Conservation (phyloP, 75 land plant species). For the Isoetes taiwanensis region DNA sequence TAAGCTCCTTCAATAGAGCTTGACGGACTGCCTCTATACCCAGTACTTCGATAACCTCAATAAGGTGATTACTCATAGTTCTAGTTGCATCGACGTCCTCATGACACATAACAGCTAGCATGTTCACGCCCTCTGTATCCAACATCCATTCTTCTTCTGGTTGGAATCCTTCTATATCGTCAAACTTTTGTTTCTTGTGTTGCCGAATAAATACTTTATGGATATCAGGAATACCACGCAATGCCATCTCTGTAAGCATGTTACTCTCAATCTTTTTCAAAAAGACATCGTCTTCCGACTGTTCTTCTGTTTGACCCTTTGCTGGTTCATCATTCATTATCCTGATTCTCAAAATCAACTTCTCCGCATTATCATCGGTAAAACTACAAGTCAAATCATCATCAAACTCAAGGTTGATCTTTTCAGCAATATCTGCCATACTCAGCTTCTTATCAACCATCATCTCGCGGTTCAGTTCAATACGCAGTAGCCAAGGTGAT, state of each 20-base stretch:
- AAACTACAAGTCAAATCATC: constrained; percentile 94
- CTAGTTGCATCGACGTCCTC: constrained; percentile 90
- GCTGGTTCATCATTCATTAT: constrained; percentile 95
- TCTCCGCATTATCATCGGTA: constrained; percentile 97
- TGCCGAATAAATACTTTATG: constrained; percentile 86
- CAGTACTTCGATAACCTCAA: constrained; percentile 91
- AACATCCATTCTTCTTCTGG: constrained; percentile 91
- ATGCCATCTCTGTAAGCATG: constrained; percentile 93
- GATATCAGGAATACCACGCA: constrained; percentile 88
- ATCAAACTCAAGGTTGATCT: constrained; percentile 92
- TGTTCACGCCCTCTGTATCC: constrained; percentile 95
- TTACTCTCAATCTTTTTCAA: constrained; percentile 91
- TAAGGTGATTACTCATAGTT: constrained; percentile 87
- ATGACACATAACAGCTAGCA: constrained; percentile 85
- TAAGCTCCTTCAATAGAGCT: constrained; percentile 76
- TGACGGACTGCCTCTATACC: constrained; percentile 96
- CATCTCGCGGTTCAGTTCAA: constrained; percentile 95
- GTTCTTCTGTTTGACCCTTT: constrained; percentile 66
- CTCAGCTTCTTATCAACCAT: constrained; percentile 98
- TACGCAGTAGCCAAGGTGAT: constrained; percentile 95
- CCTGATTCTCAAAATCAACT: constrained; percentile 78
- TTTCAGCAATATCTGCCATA: constrained; percentile 97
- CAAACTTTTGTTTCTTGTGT: constrained; percentile 56
- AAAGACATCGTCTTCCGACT: constrained; percentile 94
- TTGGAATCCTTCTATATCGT: constrained; percentile 70